A percentile compares a stretch with the other conserved stretches of the same genome.
Conservation (phyloP, 1,284 basidiomycete species). For the Puccinia brachypodii region DNA sequence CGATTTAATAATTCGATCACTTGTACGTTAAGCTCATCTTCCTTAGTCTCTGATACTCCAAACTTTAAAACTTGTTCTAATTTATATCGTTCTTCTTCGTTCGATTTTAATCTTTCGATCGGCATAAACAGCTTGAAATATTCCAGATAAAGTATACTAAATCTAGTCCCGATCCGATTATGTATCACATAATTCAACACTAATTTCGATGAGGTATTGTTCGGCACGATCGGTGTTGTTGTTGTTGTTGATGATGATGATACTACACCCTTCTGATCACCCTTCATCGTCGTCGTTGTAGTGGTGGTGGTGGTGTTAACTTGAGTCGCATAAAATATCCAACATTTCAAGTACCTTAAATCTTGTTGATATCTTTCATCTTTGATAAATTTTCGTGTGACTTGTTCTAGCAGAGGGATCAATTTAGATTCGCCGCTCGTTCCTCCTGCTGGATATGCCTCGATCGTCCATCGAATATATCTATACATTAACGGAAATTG, state of each 20-base stretch:
- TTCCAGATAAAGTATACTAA: conserved; percentile 79
- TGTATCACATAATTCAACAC: conserved; percentile 76
- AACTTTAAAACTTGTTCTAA: conserved; percentile 30
- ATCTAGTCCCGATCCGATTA: conserved; percentile 74
- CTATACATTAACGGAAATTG: conserved; percentile 53
- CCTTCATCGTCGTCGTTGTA: not conserved
- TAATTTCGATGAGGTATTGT: conserved; percentile 60
- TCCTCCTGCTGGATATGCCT: conserved; percentile 66
- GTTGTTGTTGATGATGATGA: too few relatives aligned
- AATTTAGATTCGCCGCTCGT: conserved; percentile 64
- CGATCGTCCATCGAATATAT: conserved; percentile 70
- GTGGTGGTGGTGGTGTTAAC: conserved; percentile 56
- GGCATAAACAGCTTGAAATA: conserved; percentile 67
- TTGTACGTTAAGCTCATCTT: not conserved
- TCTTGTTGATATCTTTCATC: conserved; percentile 80
- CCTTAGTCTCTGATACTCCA: conserved; percentile 6
- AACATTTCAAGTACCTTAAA: conserved; percentile 81
- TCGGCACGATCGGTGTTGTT: not conserved
- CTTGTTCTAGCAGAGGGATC: conserved; percentile 72
- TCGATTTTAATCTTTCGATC: conserved; percentile 61
- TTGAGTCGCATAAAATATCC: conserved; percentile 75
- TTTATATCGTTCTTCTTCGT: conserved; percentile 62
- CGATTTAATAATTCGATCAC: not conserved
- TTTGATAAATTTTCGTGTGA: conserved; percentile 73
- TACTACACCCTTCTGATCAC: not conserved